Evolutionary conservation across 306 rosid genomes (phyloP).

Genomic region (Neltuma alba): DNA sequence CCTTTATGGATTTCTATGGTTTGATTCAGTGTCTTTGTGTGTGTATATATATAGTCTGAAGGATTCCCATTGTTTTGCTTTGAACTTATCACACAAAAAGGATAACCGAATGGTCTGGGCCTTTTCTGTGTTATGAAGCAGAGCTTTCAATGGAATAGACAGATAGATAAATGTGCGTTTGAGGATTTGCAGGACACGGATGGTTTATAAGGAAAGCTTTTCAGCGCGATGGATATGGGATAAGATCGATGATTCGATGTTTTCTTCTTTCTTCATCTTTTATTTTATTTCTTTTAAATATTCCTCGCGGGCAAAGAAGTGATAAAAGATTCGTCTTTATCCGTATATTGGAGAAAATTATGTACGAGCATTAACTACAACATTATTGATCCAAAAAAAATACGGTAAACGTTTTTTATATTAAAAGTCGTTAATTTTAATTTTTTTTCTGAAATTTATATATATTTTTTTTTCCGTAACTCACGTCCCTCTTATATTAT

Average conservation of each 20-base stretch:
- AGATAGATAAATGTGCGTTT: background rate
- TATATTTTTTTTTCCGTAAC: too few species aligned
- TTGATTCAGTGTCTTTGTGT: background rate
- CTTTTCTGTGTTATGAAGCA: background rate
- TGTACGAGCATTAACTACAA: background rate
- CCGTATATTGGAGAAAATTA: slow-evolving; percentile 23
- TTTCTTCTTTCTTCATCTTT: background rate
- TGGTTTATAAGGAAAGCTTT: slow-evolving; percentile 33
- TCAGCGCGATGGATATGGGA: slow-evolving; percentile 14
- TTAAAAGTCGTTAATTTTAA: too few species aligned
- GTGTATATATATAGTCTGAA: background rate
- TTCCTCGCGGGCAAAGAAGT: background rate
- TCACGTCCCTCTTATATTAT: too few species aligned
- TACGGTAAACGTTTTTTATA: too few species aligned
- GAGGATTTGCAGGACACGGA: slow-evolving; percentile 12
- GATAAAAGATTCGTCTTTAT: slow-evolving; percentile 44
- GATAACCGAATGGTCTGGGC: too few species aligned
- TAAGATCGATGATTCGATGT: slow-evolving; percentile 25
- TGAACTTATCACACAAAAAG: slow-evolving; percentile 8
- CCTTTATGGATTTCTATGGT: background rate
- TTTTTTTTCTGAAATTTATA: too few species aligned
- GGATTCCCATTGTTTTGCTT: background rate
- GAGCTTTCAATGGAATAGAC: slow-evolving; percentile 26
- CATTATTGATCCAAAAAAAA: too few species aligned
- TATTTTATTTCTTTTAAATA: background rate